Evolutionary conservation across 768 basidiomycete species (phyloP).

Genomic region (Hericium erinaceus): DNA sequence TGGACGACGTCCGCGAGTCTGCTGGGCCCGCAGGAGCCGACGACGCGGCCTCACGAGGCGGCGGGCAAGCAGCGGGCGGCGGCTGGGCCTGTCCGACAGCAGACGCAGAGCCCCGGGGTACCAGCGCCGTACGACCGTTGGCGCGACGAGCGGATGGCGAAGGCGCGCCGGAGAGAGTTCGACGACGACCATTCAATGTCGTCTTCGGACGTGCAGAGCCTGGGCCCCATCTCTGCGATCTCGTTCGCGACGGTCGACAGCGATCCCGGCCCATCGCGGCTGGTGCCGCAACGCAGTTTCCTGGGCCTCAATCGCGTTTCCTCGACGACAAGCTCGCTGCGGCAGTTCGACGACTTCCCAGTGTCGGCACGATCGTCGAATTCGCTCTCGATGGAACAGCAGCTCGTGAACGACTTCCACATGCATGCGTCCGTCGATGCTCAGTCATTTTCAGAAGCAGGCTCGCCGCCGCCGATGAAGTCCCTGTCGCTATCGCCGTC

Average conservation of each 20-base stretch:
- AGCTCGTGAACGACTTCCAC: slow-evolving; percentile 66
- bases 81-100: slow-evolving; percentile 60
- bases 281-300: slow-evolving; percentile 52
- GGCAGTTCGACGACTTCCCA: slow-evolving; percentile 61
- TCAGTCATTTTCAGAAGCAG: slow-evolving; percentile 48
- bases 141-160: slow-evolving; percentile 57
- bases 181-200: slow-evolving; percentile 92
- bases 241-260: slow-evolving; percentile 82
- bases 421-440: slow-evolving; percentile 61
- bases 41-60: slow-evolving; percentile 9
- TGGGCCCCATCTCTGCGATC: slow-evolving; percentile 64
- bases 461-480: slow-evolving; percentile 73
- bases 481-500: slow-evolving; percentile 64
- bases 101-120: slow-evolving; percentile 25
- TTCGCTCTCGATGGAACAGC: slow-evolving; percentile 68
- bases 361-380: slow-evolving; percentile 71
- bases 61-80: slow-evolving; percentile 18
- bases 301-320: slow-evolving; percentile 68
- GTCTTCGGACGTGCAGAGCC: slow-evolving; percentile 74
- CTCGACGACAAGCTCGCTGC: slow-evolving; percentile 65
- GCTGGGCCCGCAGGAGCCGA: slow-evolving; percentile 19
- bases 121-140: slow-evolving; percentile 15
- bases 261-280: slow-evolving; percentile 69
- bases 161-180: slow-evolving; percentile 73
- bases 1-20: slow-evolving; percentile 28